Evolutionary conservation across 2,329 filamentous ascomycete species (phyloP), one percentile per base, ranked within the genome.

Genomic region (Alternaria sp.): DNA sequence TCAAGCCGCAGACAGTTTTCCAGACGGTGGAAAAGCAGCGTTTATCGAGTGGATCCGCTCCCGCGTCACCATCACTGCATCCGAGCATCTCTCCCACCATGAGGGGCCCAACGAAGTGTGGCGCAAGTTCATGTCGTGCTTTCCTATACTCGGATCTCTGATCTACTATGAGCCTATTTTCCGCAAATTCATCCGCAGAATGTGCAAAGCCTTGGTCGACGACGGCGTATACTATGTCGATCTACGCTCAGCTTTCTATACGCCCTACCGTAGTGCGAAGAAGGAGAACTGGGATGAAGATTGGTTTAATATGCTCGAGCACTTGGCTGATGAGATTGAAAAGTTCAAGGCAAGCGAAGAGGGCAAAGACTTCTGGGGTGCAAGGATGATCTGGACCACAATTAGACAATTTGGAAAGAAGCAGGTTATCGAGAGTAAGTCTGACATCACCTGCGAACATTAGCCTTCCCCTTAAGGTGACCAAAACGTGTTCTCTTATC

Each of bases 141-240:
- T 97, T 78, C 80, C 85, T 3, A 86, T 94, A 4, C 84, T 94
- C 44, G 87, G 87, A 41, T 89, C 88, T 16, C 86, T 97, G 52
- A 84, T 97, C 49, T 91, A 91, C 79, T 97, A 97, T 79, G 94
- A 97, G 79, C 94, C 94, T 14, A 92, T 98, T 64, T 94, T 92
- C 80, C 88, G 93, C 24, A 82, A 83, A 18, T 96, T 93, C 72
- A 81, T 97, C 61, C 87, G 86, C 28, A 85, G 87, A 22, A 84
- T 97, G 69, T 87, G 96, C 77, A 81, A 81, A 49, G 85, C 89
- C 48, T 83, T 97, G 22, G 83, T 89, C n/a, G 87, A 87, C 4
- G 94, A 99, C 75, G 93, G 93, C 5, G 87, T 97, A 30, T 88
- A 85, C 71, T 98, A 93, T 85, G 91, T 91, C 14, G 95, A 98